Conservation (phyloP, 164 flowering plant species). For the Annona squamosa region DNA sequence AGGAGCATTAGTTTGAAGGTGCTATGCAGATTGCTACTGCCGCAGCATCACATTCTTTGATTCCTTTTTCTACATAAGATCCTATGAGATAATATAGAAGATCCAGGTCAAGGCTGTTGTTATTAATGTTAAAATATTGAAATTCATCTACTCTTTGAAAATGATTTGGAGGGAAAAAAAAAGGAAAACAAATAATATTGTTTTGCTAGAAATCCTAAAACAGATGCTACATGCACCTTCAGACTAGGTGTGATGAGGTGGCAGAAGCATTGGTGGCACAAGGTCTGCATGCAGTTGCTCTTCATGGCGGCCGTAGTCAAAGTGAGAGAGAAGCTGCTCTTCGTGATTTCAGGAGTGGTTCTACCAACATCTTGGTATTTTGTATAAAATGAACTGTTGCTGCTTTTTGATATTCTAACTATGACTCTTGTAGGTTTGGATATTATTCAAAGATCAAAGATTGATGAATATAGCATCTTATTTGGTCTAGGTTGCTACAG, state of each 20-base stretch:
- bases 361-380: conserved; percentile 53
- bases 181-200: too few relatives aligned
- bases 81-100: not conserved
- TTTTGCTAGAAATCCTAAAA: conserved; percentile 2
- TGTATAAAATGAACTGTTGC: not conserved
- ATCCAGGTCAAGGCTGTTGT: not conserved
- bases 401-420: not conserved
- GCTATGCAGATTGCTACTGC: not conserved
- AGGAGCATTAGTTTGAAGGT: not conserved
- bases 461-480: not conserved
- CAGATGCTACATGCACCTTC: not conserved
- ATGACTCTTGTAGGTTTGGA: not conserved
- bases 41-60: not conserved
- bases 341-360: conserved; percentile 48
- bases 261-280: conserved; percentile 54
- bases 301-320: conserved; percentile 74
- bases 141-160: not conserved
- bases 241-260: conserved; percentile 64
- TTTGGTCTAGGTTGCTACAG: conserved; percentile 56
- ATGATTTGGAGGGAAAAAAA: too few relatives aligned
- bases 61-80: not conserved
- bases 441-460: not conserved
- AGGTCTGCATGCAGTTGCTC: conserved; percentile 60
- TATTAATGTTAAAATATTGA: not conserved
- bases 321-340: conserved; percentile 64